Conservation (phyloP, 352 stramenopile species). For the Plasmopara muralis region DNA sequence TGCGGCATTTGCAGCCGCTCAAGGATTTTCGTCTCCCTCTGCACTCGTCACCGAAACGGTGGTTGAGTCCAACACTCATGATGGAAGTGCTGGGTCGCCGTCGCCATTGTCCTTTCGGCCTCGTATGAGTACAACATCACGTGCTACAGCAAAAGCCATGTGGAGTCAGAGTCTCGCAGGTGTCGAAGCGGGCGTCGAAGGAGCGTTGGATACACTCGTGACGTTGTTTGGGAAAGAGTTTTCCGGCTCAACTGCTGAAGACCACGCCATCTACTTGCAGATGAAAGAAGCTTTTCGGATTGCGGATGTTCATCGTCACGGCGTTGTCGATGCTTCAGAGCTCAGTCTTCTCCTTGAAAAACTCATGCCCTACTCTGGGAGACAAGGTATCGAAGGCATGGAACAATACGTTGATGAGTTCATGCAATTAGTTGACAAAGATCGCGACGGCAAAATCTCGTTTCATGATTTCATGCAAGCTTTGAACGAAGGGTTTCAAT, state of each 20-base stretch:
- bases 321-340: constrained; percentile 53
- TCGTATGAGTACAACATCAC: constrained; percentile 20
- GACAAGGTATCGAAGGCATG: constrained; percentile 35
- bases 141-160: constrained; percentile 24
- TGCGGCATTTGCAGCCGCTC: constrained; percentile 26
- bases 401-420: constrained; percentile 74
- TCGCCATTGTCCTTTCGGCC: constrained; percentile 19
- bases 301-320: constrained; percentile 52
- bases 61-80: constrained; percentile 5
- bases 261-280: constrained; percentile 68
- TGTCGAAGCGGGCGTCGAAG: constrained; percentile 37
- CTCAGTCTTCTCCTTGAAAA: constrained; percentile 56
- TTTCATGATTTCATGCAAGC: constrained; percentile 78
- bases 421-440: constrained; percentile 60
- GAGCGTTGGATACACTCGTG: constrained; percentile 52
- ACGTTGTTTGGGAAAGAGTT: constrained; percentile 63
- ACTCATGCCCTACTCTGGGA: constrained; percentile 47
- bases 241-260: constrained; percentile 35
- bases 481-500: constrained; percentile 56
- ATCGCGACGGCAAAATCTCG: constrained; percentile 63
- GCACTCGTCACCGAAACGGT: constrained; percentile 11
- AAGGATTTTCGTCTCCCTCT: constrained; percentile 23
- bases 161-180: constrained; percentile 39
- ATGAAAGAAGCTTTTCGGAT: constrained; percentile 73
- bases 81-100: not conserved